These are phyloP conservation scores for Thinopyrum elongatum DNA, from an alignment of 176 grass and related monocot genomes.

Conservation along the genomic window DNA sequence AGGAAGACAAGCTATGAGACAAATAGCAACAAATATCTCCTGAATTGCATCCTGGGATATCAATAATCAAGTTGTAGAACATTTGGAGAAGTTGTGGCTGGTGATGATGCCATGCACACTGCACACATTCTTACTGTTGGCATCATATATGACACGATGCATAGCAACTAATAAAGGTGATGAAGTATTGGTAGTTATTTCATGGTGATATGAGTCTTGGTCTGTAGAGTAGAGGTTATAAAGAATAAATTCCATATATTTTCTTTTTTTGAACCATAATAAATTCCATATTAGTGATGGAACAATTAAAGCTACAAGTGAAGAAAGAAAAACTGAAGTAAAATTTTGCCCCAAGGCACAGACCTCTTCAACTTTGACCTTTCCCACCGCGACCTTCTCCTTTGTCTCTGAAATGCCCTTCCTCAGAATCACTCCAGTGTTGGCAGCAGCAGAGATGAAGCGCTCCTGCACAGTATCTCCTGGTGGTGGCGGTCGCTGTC, in stretches of 20 bases:
- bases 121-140: not conserved
- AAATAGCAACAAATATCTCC: not conserved
- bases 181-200: not conserved
- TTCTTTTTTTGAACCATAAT: not conserved
- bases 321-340: not conserved
- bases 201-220: not conserved
- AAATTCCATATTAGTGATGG: not conserved
- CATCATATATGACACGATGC: not conserved
- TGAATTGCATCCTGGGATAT: not conserved
- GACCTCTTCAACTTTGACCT: constrained; percentile 99
- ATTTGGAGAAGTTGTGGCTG: not conserved
- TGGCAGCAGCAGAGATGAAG: constrained; percentile 72
- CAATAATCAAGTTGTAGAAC: not conserved
- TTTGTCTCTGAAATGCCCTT: constrained; percentile 92
- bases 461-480: constrained; percentile 82
- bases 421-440: constrained; percentile 77
- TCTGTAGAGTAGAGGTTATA: not conserved
- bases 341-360: not conserved
- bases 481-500: constrained; percentile 53
- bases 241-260: not conserved
- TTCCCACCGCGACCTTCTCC: constrained; percentile 92
- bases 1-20: not conserved
- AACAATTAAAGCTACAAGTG: not conserved
- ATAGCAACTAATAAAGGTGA: no score
- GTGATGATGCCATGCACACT: not conserved